Evolutionary conservation across 306 rosid genomes (phyloP), one percentile per base, ranked within the genome.

Genomic region (Astragalus membranaceus): DNA sequence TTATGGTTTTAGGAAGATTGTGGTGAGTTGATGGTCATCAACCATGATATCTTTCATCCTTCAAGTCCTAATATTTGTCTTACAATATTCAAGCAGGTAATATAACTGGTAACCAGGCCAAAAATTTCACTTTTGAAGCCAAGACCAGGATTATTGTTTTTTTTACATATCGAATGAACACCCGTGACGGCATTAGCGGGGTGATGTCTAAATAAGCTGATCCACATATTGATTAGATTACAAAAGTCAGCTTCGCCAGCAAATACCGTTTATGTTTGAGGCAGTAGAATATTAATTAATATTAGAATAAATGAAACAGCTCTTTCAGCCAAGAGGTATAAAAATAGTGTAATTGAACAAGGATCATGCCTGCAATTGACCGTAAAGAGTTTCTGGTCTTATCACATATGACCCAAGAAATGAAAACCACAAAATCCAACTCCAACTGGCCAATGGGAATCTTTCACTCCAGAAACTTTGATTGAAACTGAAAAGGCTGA

Each of bases 391-490:
- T 37, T 56, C 35, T 42, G 68, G 5, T 20, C 23, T 20, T 20
- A 20, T 55, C 59, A 51, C 48, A 47, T 57, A 36, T 53, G 36
- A 15, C 39, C 57, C 39, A 62, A 54, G 47, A 77, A 20, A 16
- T 20, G 77, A 42, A 78, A 55, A 64, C 35, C 51, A 48, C n/a
- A 39, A 62, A 69, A 65, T 66, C 36, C 44, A 71, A 32, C 43
- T 41, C 33, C 23, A 49, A 15, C 57, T 43, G 67, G 70, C 73
- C 7, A 35, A 43, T 3, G 55, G 15, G 30, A 51, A 73, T 33
- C 20, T 51, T 76, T 39, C 33, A 47, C 50, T 43, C 14, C 6
- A 5, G 10, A 50, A 37, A 26, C 49, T 10, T 13, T 64, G 30
- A 77, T 46, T 13, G 56, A 76, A 59, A 70, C 8, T 65, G 72